Evolutionary conservation across 495 filamentous ascomycete genomes (phyloP).

Genomic region (Aspergillus kassunensis): DNA sequence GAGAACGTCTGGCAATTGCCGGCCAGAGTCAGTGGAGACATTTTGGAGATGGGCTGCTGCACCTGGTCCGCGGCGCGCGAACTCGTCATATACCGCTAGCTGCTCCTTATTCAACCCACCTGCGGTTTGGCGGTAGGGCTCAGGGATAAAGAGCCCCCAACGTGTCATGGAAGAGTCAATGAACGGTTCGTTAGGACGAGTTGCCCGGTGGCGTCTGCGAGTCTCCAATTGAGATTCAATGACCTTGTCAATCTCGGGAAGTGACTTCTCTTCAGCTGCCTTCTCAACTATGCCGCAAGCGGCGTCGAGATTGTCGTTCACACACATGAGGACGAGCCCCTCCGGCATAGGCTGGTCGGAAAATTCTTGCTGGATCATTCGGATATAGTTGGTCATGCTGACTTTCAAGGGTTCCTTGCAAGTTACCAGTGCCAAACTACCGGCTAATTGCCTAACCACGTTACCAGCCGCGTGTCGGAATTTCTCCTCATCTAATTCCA

Average conservation of each 20-base stretch:
- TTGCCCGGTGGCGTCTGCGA: conserved; percentile 65
- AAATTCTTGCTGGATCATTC: conserved; percentile 64
- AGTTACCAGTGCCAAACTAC: conserved; percentile 91
- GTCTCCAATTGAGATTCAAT: conserved; percentile 71
- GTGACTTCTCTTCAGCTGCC: conserved; percentile 85
- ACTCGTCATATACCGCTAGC: conserved; percentile 93
- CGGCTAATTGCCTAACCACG: conserved; percentile 88
- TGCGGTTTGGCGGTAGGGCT: conserved; percentile 77
- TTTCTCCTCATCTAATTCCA: conserved; percentile 82
- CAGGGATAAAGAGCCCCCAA: conserved; percentile 84
- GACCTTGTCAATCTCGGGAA: conserved; percentile 90
- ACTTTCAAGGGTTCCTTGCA: conserved; percentile 94
- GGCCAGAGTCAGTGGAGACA: conserved; percentile 55
- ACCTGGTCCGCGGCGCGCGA: conserved; percentile 64
- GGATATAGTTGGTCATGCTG: conserved; percentile 94
- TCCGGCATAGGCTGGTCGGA: conserved; percentile 79
- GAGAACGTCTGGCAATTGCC: conserved; percentile 68
- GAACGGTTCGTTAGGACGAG: conserved; percentile 75
- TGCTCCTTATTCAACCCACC: conserved; percentile 86
- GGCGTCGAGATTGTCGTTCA: conserved; percentile 93
- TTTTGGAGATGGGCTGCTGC: conserved; percentile 49
- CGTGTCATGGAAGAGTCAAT: conserved; percentile 73
- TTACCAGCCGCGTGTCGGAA: conserved; percentile 80
- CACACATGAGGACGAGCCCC: conserved; percentile 89
- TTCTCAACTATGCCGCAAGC: conserved; percentile 91